Conservation (phyloP, 176 grass and related monocot species). For the Zoysia japonica region DNA sequence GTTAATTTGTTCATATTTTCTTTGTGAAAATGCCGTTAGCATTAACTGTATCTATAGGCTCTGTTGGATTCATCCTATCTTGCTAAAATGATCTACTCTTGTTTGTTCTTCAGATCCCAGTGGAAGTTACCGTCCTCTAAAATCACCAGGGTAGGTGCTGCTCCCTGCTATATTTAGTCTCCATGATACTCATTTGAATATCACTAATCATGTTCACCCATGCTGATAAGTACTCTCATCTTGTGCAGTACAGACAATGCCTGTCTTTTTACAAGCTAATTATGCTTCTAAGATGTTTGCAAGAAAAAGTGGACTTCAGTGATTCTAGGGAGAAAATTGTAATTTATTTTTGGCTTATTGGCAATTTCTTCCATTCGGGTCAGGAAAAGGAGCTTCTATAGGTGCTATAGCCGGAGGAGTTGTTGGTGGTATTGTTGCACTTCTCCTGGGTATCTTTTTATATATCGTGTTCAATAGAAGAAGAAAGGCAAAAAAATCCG, state of each 20-base stretch:
- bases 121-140: slow-evolving; percentile 64
- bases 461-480: slow-evolving; percentile 55
- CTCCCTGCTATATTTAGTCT: slow-evolving; percentile 5
- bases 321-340: slow-evolving; percentile 37
- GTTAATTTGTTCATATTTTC: background rate
- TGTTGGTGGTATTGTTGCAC: slow-evolving; percentile 42
- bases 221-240: slow-evolving; percentile 41
- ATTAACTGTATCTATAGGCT: background rate
- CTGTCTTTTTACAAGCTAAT: slow-evolving; percentile 43
- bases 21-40: background rate
- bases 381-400: slow-evolving; percentile 38
- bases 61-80: slow-evolving; percentile 5
- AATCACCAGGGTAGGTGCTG: slow-evolving; percentile 60
- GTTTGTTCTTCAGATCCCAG: slow-evolving; percentile 52
- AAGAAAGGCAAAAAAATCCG: slow-evolving; percentile 54
- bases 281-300: slow-evolving; percentile 38
- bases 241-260: slow-evolving; percentile 71
- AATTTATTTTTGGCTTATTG: slow-evolving; percentile 12
- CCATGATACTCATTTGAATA: slow-evolving; percentile 18
- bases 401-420: slow-evolving; percentile 76
- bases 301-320: slow-evolving; percentile 9
- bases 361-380: slow-evolving; percentile 5
- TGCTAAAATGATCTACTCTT: slow-evolving; percentile 27
- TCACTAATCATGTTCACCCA: background rate
- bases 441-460: slow-evolving; percentile 41